A percentile compares a stretch with the other conserved stretches of the same genome.
phyloP scores from a whole-genome alignment of 2,329 filamentous ascomycete genomes.

The Phialemonium atrogriseum region DNA sequence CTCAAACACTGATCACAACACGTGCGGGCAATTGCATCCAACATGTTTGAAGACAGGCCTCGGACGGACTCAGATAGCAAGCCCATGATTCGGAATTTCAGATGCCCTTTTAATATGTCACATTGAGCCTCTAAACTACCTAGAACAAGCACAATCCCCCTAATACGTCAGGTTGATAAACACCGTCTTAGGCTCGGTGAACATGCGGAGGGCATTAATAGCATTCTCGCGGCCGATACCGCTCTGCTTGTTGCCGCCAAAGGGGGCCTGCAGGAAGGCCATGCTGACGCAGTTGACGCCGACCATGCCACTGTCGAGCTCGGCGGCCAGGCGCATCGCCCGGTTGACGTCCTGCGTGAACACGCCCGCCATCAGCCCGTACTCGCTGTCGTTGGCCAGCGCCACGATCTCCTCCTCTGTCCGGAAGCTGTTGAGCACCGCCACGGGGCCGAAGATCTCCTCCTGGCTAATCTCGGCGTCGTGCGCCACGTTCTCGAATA shows the following conservation, averaged over 20 bases:
- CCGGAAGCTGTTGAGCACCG: conserved; percentile 45
- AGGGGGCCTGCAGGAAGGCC: conserved; percentile 31
- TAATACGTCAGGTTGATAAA: conserved; percentile 28
- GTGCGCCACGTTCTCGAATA: conserved; percentile 34
- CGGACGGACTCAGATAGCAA: too few species aligned
- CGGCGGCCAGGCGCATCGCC: conserved; percentile 44
- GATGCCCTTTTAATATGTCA: too few species aligned
- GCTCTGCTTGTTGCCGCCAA: conserved; percentile 42
- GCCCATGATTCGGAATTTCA: too few species aligned
- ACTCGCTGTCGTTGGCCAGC: conserved; percentile 47
- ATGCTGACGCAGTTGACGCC: conserved; percentile 50
- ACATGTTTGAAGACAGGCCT: too few species aligned
- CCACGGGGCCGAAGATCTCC: conserved; percentile 52
- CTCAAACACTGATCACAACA: too few species aligned
- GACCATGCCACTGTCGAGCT: conserved; percentile 61
- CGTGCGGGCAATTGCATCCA: too few species aligned
- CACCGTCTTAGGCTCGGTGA: conserved; percentile 41
- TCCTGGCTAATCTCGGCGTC: conserved; percentile 38
- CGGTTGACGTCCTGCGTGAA: conserved; percentile 58
- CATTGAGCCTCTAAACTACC: too few species aligned
- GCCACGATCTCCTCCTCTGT: conserved; percentile 45
- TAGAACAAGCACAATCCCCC: not conserved
- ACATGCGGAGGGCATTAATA: conserved; percentile 35
- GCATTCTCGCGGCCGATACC: conserved; percentile 41
- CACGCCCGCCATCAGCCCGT: conserved; percentile 34